Evolutionary conservation across 2,329 filamentous ascomycete species (phyloP), one percentile per base, ranked within the genome.

Genomic region (Dothideomycetidae sp.): DNA sequence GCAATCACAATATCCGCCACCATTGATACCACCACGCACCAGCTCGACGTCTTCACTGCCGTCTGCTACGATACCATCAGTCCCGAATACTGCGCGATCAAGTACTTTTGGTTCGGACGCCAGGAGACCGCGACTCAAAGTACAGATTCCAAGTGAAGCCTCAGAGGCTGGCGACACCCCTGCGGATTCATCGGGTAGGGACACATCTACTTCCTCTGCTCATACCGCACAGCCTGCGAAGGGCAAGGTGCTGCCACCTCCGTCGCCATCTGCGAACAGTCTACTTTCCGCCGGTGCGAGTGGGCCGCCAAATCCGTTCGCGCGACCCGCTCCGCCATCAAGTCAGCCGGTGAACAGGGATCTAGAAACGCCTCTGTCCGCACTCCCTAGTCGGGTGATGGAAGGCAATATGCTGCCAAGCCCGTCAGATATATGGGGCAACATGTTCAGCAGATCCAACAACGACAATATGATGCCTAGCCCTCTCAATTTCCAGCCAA

Each of bases 231-330:
- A 29, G 2, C 36, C 36, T 7, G 29, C 29, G 11, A 32, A 38
- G 12, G 73, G 75, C 12, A 77, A 93, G 13, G 83, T 94, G 2
- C 68, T 98, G 4, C 90, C 90, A 12, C 88, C 88, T 5, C 90
- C 90, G 0, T 94, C 90, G 1, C 88, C 90, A 0, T 93, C 84
- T 18, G 81, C 84, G 2, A 81, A 81, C 14, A 75, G 84, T 2
- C 67, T 96, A 5, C 66, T 94, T 39, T 93, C 85, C 33, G 90
- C 90, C 0, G 90, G 90, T 29, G 88, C 90, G 5, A 80, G 78
- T 26, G 90, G 90, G 0, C 90, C 90, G 10, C 85, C 85, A 2
- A 98, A 98, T 55, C 90, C 90, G 0, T 98, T 96, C 56, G 90
- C 90, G 5, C 72, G 88, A 29, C 90, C 88, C 1, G 72, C 78